Evolutionary conservation across 192 early-diverging fungal genomes (phyloP).

Genomic region (Thamnidium elegans): DNA sequence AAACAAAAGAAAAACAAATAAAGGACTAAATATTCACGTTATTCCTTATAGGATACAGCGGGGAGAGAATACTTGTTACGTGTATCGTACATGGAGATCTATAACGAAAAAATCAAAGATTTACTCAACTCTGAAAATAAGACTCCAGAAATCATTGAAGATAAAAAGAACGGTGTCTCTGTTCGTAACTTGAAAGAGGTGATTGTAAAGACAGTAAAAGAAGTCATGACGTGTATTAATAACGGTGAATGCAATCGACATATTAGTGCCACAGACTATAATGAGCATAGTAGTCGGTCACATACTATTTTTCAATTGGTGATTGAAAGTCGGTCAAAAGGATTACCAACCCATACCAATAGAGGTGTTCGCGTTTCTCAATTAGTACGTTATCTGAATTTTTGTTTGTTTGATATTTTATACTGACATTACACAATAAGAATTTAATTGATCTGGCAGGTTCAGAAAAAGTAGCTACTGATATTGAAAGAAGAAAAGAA

Average conservation of each 20-base stretch:
- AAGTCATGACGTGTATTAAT: constrained; percentile 74
- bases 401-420: too few species aligned
- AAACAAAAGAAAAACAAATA: neutral
- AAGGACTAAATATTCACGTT: neutral
- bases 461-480: constrained; percentile 87
- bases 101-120: constrained; percentile 92
- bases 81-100: constrained; percentile 97
- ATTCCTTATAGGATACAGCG: neutral
- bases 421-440: constrained; percentile 8
- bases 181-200: constrained; percentile 68
- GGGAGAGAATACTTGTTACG: constrained; percentile 79
- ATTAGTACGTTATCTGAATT: constrained; percentile 27
- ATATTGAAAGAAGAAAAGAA: constrained; percentile 87
- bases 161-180: constrained; percentile 64
- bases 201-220: constrained; percentile 63
- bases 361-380: constrained; percentile 39
- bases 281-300: constrained; percentile 86
- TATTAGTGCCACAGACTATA: constrained; percentile 89
- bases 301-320: constrained; percentile 94
- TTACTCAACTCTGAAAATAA: constrained; percentile 76
- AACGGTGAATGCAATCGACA: constrained; percentile 81
- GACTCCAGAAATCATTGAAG: constrained; percentile 72
- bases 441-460: constrained; percentile 98
- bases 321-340: constrained; percentile 25
- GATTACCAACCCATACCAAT: neutral